Evolutionary conservation across 805 yeast species (phyloP), one percentile per base, ranked within the genome.

Genomic region (Starmerella sp.): DNA sequence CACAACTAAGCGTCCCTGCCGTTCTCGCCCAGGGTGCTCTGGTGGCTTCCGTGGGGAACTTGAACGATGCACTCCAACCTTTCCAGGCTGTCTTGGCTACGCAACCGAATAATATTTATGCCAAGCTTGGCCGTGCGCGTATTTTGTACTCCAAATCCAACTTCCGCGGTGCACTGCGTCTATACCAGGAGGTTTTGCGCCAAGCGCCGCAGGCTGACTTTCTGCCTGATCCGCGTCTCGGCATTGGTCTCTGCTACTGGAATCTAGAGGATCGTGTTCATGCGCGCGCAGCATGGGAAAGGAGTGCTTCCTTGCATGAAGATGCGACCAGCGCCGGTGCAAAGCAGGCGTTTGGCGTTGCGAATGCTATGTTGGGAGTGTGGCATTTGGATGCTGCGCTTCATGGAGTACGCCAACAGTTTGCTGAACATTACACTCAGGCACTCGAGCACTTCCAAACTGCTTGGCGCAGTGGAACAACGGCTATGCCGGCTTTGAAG

Each of bases 161-260:
- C 66, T 89, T 82, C 68, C 67, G 77, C 29, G 81, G 77, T 6
- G 89, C 96, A 14, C 76, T 93, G 63, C 83, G 83, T 66, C 68
- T 86, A 35, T 93, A 86, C 70, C 99, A 93, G 73, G 85, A 84
- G 60, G 82, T 86, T 7, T 73, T 93, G 60, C 76, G 83, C 36
- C 74, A 82, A 50, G 83, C 88, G 58, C 97, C 97, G 2, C 51
- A 59, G 28, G 32, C 28, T 2, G 36, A 13, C 10, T 42, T 48
- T 17, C 6, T 42, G 15, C 67, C 84, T 62, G 78, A 78, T 62
- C 54, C 60, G 41, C 77, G 99, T 69, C 77, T 93, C 57, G 99
- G 97, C 32, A 80, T 91, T 57, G 99, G 98, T 37, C 72, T 93
- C 60, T 90, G 97, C 69, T 91, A 83, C 66, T 93, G 97, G 97